phyloP scores from a whole-genome alignment of 2,329 filamentous ascomycete species.

The Aureobasidium sp. region DNA sequence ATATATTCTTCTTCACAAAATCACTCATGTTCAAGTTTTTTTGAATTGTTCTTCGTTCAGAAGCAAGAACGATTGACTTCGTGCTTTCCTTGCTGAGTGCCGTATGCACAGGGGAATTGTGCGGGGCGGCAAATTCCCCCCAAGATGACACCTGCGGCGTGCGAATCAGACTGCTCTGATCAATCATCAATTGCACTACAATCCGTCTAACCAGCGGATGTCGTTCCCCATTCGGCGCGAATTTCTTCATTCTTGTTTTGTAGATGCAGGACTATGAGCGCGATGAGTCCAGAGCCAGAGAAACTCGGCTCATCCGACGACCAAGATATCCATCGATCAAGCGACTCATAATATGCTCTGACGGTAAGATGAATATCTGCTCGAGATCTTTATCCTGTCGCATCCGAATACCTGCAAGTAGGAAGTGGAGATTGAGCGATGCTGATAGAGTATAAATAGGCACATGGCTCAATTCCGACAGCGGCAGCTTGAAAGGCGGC shows the following conservation, averaged over 20 bases:
- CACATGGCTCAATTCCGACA: constrained; percentile 43
- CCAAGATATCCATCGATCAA: constrained; percentile 10
- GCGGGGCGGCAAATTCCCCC: not conserved
- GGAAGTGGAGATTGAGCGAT: not conserved
- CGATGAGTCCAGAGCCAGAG: constrained; percentile 1
- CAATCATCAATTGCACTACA: not conserved
- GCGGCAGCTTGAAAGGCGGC: constrained; percentile 35
- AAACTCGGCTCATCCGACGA: constrained; percentile 7
- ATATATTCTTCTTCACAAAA: not conserved
- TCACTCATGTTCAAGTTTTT: too few relatives aligned
- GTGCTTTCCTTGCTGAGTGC: not conserved
- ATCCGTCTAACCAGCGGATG: not conserved
- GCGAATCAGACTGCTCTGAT: not conserved
- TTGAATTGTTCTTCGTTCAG: too few relatives aligned
- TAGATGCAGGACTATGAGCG: constrained; percentile 7
- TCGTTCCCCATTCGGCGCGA: not conserved
- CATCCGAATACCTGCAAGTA: not conserved
- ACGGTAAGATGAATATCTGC: constrained; percentile 25
- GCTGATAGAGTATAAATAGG: constrained; percentile 16
- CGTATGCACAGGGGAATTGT: not conserved
- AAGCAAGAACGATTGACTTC: too few relatives aligned
- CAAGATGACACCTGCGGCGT: not conserved
- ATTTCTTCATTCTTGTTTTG: not conserved
- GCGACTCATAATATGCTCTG: constrained; percentile 32
- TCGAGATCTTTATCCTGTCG: too few relatives aligned